Percentiles rank a stretch among this genome's conserved stretches.
These are phyloP conservation scores for Pseudozyma pruni DNA, from an alignment of 1,284 basidiomycete species.

Conservation along the genomic window DNA sequence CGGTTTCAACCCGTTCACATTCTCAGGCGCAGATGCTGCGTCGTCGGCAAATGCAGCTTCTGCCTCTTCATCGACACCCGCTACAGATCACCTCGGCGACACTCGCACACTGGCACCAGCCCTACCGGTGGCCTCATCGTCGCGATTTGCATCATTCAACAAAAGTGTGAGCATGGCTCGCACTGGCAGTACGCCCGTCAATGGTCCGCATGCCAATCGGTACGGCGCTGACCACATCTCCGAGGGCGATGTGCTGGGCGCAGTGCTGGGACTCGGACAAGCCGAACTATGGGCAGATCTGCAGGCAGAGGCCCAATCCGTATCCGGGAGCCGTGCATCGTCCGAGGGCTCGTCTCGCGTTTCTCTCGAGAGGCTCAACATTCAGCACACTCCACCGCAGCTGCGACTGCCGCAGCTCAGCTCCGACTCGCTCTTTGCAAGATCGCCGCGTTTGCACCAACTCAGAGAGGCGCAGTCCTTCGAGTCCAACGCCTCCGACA, in stretches of 20 bases:
- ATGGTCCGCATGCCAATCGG: conserved; percentile 32
- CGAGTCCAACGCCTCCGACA: conserved; percentile 39
- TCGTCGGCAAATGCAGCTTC: neutral
- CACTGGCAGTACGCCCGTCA: conserved; percentile 40
- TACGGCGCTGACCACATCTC: conserved; percentile 31
- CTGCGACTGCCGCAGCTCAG: conserved; percentile 36
- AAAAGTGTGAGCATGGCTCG: conserved; percentile 23
- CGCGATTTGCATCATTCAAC: conserved; percentile 1
- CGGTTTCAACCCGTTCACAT: conserved; percentile 7
- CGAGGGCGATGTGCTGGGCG: conserved; percentile 60
- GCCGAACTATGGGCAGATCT: conserved; percentile 29
- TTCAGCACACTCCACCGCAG: conserved; percentile 8
- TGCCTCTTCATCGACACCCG: neutral
- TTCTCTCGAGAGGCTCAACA: neutral
- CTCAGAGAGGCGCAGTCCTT: conserved; percentile 50
- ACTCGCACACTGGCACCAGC: neutral
- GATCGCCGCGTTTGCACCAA: conserved; percentile 32
- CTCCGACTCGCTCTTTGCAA: conserved; percentile 20
- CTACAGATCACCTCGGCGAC: neutral
- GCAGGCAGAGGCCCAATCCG: conserved; percentile 3
- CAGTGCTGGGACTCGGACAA: conserved; percentile 56
- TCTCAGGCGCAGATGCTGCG: neutral
- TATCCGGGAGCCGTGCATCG: conserved; percentile 8
- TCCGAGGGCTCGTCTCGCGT: conserved; percentile 25
- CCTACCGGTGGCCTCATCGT: conserved; percentile 14